A percentile compares a stretch with the other conserved stretches of the same genome.
Conservation (phyloP, 176 grass and related monocot species). For the Lolium rigidum region DNA sequence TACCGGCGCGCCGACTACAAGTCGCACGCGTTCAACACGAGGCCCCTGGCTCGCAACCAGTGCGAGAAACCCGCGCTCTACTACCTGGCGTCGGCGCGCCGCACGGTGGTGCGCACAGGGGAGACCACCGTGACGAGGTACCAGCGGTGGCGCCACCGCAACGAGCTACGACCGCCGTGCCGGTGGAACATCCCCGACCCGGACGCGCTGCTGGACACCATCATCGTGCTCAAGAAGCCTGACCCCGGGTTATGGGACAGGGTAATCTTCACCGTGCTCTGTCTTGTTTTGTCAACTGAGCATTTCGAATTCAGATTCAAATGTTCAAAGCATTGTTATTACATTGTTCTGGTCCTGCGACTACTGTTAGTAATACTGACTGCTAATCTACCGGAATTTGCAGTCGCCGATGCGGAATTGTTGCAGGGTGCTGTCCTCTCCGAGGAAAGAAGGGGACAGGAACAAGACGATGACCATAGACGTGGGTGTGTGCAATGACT, state of each 20-base stretch:
- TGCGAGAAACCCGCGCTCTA: slow-evolving; percentile 68
- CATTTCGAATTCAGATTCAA: neutral
- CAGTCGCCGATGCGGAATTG: slow-evolving; percentile 91
- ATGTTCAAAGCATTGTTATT: neutral
- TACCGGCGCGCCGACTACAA: slow-evolving; percentile 67
- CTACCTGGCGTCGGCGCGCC: slow-evolving; percentile 52
- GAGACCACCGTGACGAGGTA: slow-evolving; percentile 66
- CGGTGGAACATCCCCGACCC: slow-evolving; percentile 75
- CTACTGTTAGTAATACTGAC: slow-evolving; percentile 8
- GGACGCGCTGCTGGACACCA: slow-evolving; percentile 53
- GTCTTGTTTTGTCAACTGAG: neutral
- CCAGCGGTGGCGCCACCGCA: slow-evolving; percentile 51
- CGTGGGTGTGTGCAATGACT: slow-evolving; percentile 72
- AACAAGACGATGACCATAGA: slow-evolving; percentile 77
- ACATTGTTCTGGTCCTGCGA: neutral
- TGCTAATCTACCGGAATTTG: slow-evolving; percentile 16
- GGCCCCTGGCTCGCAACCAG: slow-evolving; percentile 62
- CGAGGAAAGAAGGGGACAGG: slow-evolving; percentile 30
- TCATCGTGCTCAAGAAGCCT: slow-evolving; percentile 73
- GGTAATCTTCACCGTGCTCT: slow-evolving; percentile 39
- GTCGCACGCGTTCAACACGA: slow-evolving; percentile 69
- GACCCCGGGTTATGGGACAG: slow-evolving; percentile 65
- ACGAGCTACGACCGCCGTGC: slow-evolving; percentile 45
- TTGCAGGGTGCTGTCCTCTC: slow-evolving; percentile 72
- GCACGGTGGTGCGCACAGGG: slow-evolving; percentile 39